Evolutionary conservation across 768 basidiomycete species (phyloP), one percentile per base, ranked within the genome.

Genomic region (Rhizopogon vulgaris): DNA sequence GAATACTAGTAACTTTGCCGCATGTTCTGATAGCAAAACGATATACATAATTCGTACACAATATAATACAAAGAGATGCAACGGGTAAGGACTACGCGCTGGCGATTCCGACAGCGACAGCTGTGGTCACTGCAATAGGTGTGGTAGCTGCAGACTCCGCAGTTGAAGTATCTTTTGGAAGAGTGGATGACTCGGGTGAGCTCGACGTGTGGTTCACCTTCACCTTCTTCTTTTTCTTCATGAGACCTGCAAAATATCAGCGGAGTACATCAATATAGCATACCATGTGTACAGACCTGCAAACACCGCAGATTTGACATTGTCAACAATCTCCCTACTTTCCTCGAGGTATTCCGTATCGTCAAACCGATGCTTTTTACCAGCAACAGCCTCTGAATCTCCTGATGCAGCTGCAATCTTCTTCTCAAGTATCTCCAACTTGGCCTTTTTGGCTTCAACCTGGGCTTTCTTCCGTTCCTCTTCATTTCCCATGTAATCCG

Each of bases 331-430:
- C 61, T 96, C 93, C 66, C 80, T 76, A 60, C 85, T 93, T 71
- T 95, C 85, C 65, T 97, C 94, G 37, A 99, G 65, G 64, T 87
- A 99, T 66, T 93, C 87, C 3, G 83, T 85, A 62, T 99, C 95
- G 45, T 97, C 94, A 41, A 98, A 84, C 25, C 90, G 80, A 59
- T 90, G 88, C 63, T 95, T 96, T 75, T 79, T 85, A 9, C 89
- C 88, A 0, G 83, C 77, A 4, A 78, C 61, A 15, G 77, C 69
- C 37, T 79, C 75, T 0, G 78, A 66, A 41, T 74, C 69, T 12
- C 36, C 68, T 9, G 73, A 70, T 32, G 69, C 69, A 27, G 64
- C 63, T 28, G 63, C 63, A 3, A 95, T 80, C 63, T 86, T 85
- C 55, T 80, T 83, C 70, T 96, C 94, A 8, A 97, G 75, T 1